Evolutionary conservation across 2,329 filamentous ascomycete genomes (phyloP).

Genomic region (Fusarium verrucosum): DNA sequence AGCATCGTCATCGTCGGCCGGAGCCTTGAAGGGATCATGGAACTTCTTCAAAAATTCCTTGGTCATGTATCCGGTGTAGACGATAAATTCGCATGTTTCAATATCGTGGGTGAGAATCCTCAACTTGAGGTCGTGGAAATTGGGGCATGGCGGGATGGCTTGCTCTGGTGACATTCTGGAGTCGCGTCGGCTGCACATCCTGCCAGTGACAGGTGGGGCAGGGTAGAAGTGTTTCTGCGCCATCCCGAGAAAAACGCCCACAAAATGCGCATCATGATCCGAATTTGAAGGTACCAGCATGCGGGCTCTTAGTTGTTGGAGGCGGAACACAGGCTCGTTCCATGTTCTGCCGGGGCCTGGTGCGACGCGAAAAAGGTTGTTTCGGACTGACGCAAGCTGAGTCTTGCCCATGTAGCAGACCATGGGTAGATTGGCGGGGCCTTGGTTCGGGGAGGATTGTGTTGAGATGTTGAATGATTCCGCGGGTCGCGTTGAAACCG

Average conservation of each 20-base stretch:
- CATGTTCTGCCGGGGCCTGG: constrained; percentile 51
- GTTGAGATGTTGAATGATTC: constrained; percentile 44
- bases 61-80: constrained; percentile 62
- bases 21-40: constrained; percentile 56
- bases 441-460: constrained; percentile 37
- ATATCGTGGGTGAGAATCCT: constrained; percentile 62
- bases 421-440: constrained; percentile 47
- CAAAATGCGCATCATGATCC: constrained; percentile 63
- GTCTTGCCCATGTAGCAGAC: constrained; percentile 59
- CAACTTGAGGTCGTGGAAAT: constrained; percentile 60
- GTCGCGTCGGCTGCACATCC: too few species aligned
- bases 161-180: constrained; percentile 41
- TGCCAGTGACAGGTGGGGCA: constrained; percentile 27
- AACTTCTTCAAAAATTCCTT: constrained; percentile 61
- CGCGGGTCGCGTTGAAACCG: constrained; percentile 51
- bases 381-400: constrained; percentile 57
- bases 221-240: constrained; percentile 65
- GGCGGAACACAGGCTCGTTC: constrained; percentile 59
- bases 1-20: constrained; percentile 39
- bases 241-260: constrained; percentile 64
- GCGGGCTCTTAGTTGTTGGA: constrained; percentile 60
- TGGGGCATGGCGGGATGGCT: constrained; percentile 39
- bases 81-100: constrained; percentile 59
- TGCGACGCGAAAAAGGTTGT: constrained; percentile 58
- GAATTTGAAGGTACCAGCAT: constrained; percentile 57